phyloP scores from a whole-genome alignment of 768 basidiomycete genomes.

The Russula olivacea region DNA sequence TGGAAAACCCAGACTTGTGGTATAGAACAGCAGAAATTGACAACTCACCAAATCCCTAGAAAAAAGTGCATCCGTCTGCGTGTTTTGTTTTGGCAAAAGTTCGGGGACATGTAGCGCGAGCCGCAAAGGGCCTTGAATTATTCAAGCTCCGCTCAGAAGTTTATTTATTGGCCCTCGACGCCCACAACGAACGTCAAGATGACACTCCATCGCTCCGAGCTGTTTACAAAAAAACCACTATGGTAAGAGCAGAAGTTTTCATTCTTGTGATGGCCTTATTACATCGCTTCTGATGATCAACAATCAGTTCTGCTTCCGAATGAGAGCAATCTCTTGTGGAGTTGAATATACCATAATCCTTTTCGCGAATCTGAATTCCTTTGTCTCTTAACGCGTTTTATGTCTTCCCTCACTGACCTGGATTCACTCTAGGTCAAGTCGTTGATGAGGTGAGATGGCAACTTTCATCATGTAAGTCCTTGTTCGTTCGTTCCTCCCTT shows the following conservation, averaged over 20 bases:
- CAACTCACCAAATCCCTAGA: constrained; percentile 15
- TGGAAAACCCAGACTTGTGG: neutral
- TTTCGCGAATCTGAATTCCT: constrained; percentile 10
- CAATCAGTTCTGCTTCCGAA: constrained; percentile 28
- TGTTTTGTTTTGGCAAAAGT: too few relatives aligned
- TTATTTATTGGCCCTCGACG: neutral
- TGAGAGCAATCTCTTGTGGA: constrained; percentile 27
- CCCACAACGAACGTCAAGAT: neutral
- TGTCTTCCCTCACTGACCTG: constrained; percentile 1
- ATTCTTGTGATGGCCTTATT: neutral
- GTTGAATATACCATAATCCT: constrained; percentile 17
- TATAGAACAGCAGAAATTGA: neutral
- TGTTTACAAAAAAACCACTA: too few relatives aligned
- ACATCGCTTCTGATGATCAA: constrained; percentile 15
- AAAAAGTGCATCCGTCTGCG: neutral
- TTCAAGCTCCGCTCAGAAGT: constrained; percentile 16
- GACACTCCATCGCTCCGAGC: too few relatives aligned
- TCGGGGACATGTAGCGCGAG: too few relatives aligned
- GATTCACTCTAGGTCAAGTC: neutral
- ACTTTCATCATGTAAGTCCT: constrained; percentile 8
- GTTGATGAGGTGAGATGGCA: neutral
- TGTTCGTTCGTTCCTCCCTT: neutral
- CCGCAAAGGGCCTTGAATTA: neutral
- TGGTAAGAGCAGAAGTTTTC: neutral
- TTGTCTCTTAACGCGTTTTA: neutral